Evolutionary conservation across 2,329 filamentous ascomycete genomes (phyloP), one percentile per base, ranked within the genome.

Genomic region (Ophiostoma himal-ulmi): DNA sequence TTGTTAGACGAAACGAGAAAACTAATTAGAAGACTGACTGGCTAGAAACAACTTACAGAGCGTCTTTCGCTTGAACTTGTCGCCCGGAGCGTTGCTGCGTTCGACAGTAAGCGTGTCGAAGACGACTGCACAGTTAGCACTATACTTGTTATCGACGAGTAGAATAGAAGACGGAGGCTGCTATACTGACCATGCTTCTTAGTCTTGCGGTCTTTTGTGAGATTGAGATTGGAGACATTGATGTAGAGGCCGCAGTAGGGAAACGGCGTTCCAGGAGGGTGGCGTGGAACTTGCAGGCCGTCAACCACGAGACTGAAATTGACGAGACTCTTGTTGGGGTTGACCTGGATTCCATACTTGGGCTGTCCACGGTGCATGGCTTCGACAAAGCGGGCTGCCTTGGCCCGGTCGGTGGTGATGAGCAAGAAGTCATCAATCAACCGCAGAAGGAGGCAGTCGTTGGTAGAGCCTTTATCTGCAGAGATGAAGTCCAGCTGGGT

Each of bases 341-440:
- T 94, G 69, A 97, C 89, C 5, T 82, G 79, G 3, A 97, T 89
- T 4, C 95, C 95, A 76, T 96, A 98, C 44, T 89, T 85, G 0
- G 90, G 86, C 48, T 95, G 79, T 1, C 94, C 94, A 0, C 80
- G 79, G 75, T 96, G 90, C 94, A 99, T 97, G 20, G 86, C 84
- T 71, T 88, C 81, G 26, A 97, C 83, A 77, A 99, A 98, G 1
- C 80, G 82, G 71, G 83, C 83, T 0, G 93, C 94, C 75, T 94
- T 88, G 8, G 78, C 74, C 69, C 80, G 82, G 67, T 92, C 84
- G 0, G 89, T 88, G 0, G 91, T 97, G 75, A 99, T 89, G 65
- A 99, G 86, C 5, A 98, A 82, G 75, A 98, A 99, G 76, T 99
- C 95, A 75, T 99, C 95, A 60, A 96, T 92, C 11, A 97, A 84